Conservation (phyloP, 441 rosid species). For the Euphorbia celastroides region DNA sequence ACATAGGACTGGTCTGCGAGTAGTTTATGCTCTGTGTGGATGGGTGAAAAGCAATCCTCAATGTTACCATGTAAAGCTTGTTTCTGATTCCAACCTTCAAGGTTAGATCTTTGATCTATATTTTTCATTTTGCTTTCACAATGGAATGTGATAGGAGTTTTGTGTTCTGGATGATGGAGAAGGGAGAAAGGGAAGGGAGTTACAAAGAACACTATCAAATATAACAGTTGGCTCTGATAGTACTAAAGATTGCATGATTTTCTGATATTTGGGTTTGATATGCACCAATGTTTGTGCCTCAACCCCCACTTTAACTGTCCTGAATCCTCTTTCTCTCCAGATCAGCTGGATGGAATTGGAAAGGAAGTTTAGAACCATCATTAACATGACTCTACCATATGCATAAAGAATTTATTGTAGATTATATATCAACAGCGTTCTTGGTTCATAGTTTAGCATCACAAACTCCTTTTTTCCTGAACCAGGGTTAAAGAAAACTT, state of each 20-base stretch:
- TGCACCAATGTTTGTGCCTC: background rate
- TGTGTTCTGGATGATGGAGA: background rate
- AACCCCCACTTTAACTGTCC: background rate
- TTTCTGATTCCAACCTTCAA: conserved; percentile 55
- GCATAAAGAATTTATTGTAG: background rate
- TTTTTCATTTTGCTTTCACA: background rate
- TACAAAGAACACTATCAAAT: background rate
- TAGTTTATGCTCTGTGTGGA: conserved; percentile 70
- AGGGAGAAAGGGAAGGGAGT: background rate
- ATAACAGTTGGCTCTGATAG: background rate
- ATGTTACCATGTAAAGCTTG: conserved; percentile 59
- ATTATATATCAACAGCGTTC: background rate
- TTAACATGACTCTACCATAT: background rate
- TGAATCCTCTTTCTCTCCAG: background rate
- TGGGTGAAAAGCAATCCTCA: conserved; percentile 64
- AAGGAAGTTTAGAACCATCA: background rate
- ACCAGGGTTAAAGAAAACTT: background rate
- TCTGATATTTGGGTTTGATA: background rate
- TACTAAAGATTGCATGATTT: background rate
- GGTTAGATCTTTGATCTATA: conserved; percentile 34
- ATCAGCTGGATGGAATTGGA: background rate
- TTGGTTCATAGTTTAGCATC: background rate
- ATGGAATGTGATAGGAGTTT: background rate
- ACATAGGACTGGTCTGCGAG: conserved; percentile 50
- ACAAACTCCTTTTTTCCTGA: background rate